A percentile compares a stretch with the other conserved stretches of the same genome.
These are phyloP conservation scores for Aureobasidium mangrovei DNA, from an alignment of 2,329 filamentous ascomycete species.

Conservation along the genomic window DNA sequence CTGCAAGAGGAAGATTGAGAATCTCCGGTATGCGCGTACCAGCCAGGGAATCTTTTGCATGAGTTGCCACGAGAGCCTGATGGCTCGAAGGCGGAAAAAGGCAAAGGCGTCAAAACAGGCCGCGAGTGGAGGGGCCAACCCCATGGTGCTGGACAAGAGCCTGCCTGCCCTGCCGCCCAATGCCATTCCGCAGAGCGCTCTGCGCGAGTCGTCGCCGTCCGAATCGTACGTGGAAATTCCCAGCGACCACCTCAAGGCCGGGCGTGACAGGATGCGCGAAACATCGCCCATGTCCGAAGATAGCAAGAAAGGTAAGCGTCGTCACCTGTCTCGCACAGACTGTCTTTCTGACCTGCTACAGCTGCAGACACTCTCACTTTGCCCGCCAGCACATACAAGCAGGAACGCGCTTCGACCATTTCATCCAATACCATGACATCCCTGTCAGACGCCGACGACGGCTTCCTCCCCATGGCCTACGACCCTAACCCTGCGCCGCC, in stretches of 20 bases:
- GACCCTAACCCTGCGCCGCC: conserved; percentile 37
- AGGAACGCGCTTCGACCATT: conserved; percentile 64
- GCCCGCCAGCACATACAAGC: conserved; percentile 68
- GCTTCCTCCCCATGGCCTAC: conserved; percentile 44
- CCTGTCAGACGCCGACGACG: conserved; percentile 49
- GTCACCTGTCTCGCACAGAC: neutral
- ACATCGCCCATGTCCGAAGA: conserved; percentile 29
- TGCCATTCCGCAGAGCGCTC: conserved; percentile 54
- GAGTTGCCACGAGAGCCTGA: conserved; percentile 94
- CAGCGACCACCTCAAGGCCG: conserved; percentile 41
- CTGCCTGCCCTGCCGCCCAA: conserved; percentile 81
- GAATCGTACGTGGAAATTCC: conserved; percentile 55
- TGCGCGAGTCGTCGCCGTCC: conserved; percentile 51
- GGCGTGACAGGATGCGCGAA: conserved; percentile 21
- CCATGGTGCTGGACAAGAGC: conserved; percentile 79
- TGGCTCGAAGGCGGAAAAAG: conserved; percentile 85
- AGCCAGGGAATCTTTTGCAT: conserved; percentile 99
- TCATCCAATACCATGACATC: conserved; percentile 34
- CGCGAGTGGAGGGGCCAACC: conserved; percentile 23
- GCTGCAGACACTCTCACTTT: conserved; percentile 54
- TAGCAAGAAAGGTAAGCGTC: conserved; percentile 13
- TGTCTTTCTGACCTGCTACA: conserved; percentile 14
- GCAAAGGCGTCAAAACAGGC: conserved; percentile 47
- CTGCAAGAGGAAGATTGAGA: conserved; percentile 98
- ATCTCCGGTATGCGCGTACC: conserved; percentile 91